Base-by-base conservation (phyloP, 2,329 filamentous ascomycete genomes). In the Colletotrichum sp. region DNA sequence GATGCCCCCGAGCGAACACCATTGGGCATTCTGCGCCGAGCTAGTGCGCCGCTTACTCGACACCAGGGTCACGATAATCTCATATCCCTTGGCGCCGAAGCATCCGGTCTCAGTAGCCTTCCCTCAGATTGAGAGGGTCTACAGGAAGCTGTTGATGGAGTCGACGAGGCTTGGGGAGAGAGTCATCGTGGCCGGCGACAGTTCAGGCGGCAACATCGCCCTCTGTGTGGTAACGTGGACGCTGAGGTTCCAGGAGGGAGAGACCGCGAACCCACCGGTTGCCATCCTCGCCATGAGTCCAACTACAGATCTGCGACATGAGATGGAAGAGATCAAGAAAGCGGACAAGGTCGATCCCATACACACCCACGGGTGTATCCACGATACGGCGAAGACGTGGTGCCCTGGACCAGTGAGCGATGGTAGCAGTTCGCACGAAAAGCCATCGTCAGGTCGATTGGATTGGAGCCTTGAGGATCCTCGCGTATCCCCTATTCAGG, bases 171-270 rank as follows among this genome's bases (percentile, higher is more conserved):
- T 81, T 0, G 82, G 81, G 4, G 87, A 91, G 70, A 83, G 80
- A 2, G 83, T 91, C 0, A 85, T 88, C 2, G 82, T 91, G 2
- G 87, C 86, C 1, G 91, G 91, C 1, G 91, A 92, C 71, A 90
- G 88, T 0, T 88, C 90, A 0, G 90, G 91, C 0, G 90, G 86
- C 0, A 92, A 92, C 74, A 83, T 92, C 6, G 84, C 87, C 0
- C 81, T 91, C 0, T 80, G 80, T 12, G 74, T 83, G 0, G 81
- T 79, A 0, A 69, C 80, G 1, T 81, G 89, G 48, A 79, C 83
- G 0, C 74, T 89, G 22, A 82, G 84, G 55, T 83, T 84, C 77
- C 89, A 27, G 59, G 80, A 80, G 34, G 74, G 77, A 0, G 73
- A 80, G 8, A 68, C 48, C 3, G 34, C 59, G 11, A 79, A 66